These are phyloP conservation scores for Fraxinus excelsior DNA, from an alignment of 257 asterid genomes.

Conservation along the genomic window DNA sequence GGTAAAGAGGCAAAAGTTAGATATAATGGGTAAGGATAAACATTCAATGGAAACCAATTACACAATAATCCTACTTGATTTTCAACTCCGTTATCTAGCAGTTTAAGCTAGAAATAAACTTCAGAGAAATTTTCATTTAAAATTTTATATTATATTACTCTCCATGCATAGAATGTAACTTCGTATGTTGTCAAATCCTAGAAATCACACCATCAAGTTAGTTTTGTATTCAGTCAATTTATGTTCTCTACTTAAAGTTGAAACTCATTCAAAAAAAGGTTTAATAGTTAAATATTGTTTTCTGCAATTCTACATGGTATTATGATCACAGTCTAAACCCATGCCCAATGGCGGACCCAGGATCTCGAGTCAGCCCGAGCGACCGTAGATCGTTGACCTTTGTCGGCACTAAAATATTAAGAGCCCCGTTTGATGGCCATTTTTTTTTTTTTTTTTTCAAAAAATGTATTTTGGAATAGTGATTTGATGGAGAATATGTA, in stretches of 20 bases:
- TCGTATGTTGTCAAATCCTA: background rate
- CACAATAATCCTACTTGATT: conserved; percentile 17
- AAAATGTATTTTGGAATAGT: too few species aligned
- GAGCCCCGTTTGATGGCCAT: too few species aligned
- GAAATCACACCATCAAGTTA: background rate
- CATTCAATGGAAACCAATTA: background rate
- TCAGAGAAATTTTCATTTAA: background rate
- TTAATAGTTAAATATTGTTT: conserved; percentile 8
- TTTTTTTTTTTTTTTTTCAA: too few species aligned
- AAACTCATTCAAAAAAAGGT: conserved; percentile 6
- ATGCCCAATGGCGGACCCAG: too few species aligned
- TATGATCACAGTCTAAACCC: too few species aligned
- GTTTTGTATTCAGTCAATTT: background rate
- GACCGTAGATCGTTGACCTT: too few species aligned
- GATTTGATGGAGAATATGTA: too few species aligned
- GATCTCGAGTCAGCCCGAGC: too few species aligned
- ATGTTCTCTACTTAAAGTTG: background rate
- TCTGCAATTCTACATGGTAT: background rate
- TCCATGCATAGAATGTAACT: background rate
- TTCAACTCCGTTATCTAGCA: background rate
- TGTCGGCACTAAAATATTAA: too few species aligned
- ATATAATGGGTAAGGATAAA: conserved; percentile 12
- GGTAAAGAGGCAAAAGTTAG: conserved; percentile 3
- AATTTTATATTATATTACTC: background rate
- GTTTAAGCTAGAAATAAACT: conserved; percentile 6